Evolutionary conservation across 129 eudicot species (phyloP).

Genomic region (Flaveria robusta): DNA sequence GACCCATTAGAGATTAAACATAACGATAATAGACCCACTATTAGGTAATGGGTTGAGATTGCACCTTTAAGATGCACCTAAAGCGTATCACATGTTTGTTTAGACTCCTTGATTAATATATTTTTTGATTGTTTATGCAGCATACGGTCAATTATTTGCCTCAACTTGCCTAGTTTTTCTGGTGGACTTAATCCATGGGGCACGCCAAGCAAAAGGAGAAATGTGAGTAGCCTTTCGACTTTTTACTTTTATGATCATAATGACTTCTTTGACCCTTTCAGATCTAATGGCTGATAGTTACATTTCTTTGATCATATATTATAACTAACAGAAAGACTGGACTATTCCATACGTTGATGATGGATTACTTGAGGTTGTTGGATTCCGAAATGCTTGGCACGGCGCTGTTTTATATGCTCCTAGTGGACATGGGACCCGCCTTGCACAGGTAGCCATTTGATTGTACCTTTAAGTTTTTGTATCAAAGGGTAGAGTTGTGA

Average conservation of each 20-base stretch:
- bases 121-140: conserved; percentile 39
- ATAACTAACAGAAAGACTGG: conserved; percentile 53
- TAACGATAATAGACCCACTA: neutral
- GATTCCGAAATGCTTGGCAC: conserved; percentile 98
- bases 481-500: neutral
- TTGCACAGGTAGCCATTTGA: conserved; percentile 76
- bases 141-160: conserved; percentile 83
- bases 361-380: conserved; percentile 85
- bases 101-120: neutral
- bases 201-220: conserved; percentile 61
- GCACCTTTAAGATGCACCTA: neutral
- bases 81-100: neutral
- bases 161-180: conserved; percentile 95
- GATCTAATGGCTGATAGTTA: conserved; percentile 7
- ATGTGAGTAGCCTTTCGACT: conserved; percentile 45
- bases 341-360: conserved; percentile 83
- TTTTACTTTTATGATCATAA: neutral
- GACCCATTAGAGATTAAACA: conserved; percentile 1
- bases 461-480: neutral
- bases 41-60: neutral
- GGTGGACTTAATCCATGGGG: conserved; percentile 98
- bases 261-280: neutral
- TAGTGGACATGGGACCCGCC: conserved; percentile 95
- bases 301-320: conserved; percentile 13
- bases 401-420: conserved; percentile 86